phyloP scores from a whole-genome alignment of 2,329 filamentous ascomycete species.

The Neopestalotiopsis rosae region DNA sequence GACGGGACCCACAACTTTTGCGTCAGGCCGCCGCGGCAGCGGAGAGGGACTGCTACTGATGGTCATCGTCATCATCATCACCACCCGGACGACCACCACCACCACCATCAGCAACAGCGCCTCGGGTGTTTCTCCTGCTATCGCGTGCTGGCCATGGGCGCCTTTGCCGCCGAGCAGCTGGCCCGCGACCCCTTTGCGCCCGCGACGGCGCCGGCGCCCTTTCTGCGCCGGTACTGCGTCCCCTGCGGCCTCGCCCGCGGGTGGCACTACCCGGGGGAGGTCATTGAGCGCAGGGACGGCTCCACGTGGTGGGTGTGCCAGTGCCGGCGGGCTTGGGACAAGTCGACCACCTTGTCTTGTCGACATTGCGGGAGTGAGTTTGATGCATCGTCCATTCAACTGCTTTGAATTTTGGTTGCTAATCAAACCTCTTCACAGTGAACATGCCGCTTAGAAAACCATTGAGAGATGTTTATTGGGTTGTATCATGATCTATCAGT shows the following conservation, averaged over 20 bases:
- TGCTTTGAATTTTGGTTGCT: background rate
- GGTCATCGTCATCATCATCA: too few species aligned
- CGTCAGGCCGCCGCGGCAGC: too few species aligned
- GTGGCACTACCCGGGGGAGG: conserved; percentile 23
- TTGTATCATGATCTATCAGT: background rate
- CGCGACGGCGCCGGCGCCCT: background rate
- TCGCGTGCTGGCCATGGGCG: conserved; percentile 20
- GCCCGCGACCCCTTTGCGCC: conserved; percentile 12
- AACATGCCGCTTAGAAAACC: conserved; percentile 9
- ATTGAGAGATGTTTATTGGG: background rate
- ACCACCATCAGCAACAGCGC: background rate
- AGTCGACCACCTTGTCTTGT: background rate
- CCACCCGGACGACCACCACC: too few species aligned
- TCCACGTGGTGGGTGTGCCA: background rate
- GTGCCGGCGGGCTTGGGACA: background rate
- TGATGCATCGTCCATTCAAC: background rate
- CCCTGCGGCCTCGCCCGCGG: conserved; percentile 25
- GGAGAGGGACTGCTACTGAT: too few species aligned
- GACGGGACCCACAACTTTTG: conserved; percentile 4
- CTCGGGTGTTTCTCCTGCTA: conserved; percentile 28
- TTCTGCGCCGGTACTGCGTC: conserved; percentile 29
- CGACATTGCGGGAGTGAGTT: background rate
- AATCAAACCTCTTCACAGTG: background rate
- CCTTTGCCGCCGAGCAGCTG: conserved; percentile 24
- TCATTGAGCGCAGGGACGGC: conserved; percentile 13